Evolutionary conservation across 2,329 filamentous ascomycete species (phyloP), one percentile per base, ranked within the genome.

Genomic region (Metarhizium humberi): DNA sequence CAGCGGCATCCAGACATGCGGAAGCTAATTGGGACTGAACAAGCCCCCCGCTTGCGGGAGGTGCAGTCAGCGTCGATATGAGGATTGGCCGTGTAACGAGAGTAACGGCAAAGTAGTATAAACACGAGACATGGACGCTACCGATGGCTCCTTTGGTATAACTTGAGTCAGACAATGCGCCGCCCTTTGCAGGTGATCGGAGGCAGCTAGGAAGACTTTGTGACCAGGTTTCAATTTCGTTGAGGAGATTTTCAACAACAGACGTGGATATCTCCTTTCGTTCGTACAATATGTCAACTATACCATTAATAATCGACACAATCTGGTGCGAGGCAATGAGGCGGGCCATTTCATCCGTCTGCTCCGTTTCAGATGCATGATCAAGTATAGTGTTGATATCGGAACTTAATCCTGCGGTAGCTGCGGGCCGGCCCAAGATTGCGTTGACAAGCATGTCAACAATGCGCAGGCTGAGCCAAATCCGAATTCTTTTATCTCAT

Each of bases 41-140:
- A n/a, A 60, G 43, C n/a, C 65, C 61, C 0, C 63, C 36, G 55
- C 62, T 51, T 51, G 67, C 52, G 47, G 71, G 49, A 50, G 70
- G 70, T 50, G 73, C 62, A 4, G 75, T 75, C 1, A 82, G 64
- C 3, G 73, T 70, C 13, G 73, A 77, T 29, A 82, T 78, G 8
- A 84, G 63, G 32, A 83, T 77, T 0, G 79, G 80, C 1, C 80
- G 70, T 0, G 79, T 82, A 3, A 79, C 77, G 0, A 83, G 63
- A 20, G 80, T 82, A 0, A 83, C 77, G 0, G 79, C 77, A 54
- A 82, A 80, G 59, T 84, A 82, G 59, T 84, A 84, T 0, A 77
- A 67, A 55, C 79, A 82, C 0, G 79, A 77, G 6, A 84, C 73
- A 54, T 82, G 79, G 1, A 81, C 69, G 29, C 74, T 79, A 0